These are phyloP conservation scores for Pezicula neosporulosa DNA, from an alignment of 2,329 filamentous ascomycete genomes.

Conservation along the genomic window DNA sequence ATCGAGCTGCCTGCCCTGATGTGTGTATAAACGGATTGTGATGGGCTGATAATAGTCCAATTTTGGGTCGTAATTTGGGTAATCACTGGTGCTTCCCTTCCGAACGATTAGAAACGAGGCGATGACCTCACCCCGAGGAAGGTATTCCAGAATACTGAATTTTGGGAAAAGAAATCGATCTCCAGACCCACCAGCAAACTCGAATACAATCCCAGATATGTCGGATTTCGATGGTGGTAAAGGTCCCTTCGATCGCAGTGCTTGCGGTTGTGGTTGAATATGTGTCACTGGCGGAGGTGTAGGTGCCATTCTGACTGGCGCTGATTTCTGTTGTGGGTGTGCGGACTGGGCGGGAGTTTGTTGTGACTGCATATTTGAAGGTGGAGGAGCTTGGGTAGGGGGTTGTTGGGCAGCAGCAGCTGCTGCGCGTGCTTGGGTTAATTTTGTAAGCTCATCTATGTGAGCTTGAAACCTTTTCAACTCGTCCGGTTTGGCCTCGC, in stretches of 20 bases:
- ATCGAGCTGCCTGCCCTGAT: conserved; percentile 54
- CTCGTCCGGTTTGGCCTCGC: conserved; percentile 67
- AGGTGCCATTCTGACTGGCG: conserved; percentile 12
- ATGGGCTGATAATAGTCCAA: conserved; percentile 77
- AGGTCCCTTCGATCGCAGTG: conserved; percentile 57
- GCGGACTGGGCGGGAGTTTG: conserved; percentile 11
- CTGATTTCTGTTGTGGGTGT: conserved; percentile 5
- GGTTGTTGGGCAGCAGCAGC: conserved; percentile 32
- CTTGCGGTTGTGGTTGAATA: conserved; percentile 40
- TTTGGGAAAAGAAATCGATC: conserved; percentile 79
- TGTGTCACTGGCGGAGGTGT: conserved; percentile 15
- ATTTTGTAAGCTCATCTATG: conserved; percentile 71
- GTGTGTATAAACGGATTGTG: conserved; percentile 55
- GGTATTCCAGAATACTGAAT: conserved; percentile 71
- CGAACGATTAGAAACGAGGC: conserved; percentile 77
- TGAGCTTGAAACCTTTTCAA: conserved; percentile 75
- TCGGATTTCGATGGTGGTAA: conserved; percentile 53
- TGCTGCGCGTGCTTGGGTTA: conserved; percentile 62
- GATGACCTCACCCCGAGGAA: conserved; percentile 58
- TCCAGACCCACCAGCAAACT: conserved; percentile 63
- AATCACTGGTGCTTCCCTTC: conserved; percentile 62
- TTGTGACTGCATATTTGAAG: neutral
- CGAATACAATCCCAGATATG: conserved; percentile 64
- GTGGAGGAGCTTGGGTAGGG: conserved; percentile 4
- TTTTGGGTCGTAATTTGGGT: conserved; percentile 55